Percentiles rank a stretch among this genome's conserved stretches.
These are phyloP conservation scores for Infundibulicybe gibba DNA, from an alignment of 768 basidiomycete species.

Conservation along the genomic window DNA sequence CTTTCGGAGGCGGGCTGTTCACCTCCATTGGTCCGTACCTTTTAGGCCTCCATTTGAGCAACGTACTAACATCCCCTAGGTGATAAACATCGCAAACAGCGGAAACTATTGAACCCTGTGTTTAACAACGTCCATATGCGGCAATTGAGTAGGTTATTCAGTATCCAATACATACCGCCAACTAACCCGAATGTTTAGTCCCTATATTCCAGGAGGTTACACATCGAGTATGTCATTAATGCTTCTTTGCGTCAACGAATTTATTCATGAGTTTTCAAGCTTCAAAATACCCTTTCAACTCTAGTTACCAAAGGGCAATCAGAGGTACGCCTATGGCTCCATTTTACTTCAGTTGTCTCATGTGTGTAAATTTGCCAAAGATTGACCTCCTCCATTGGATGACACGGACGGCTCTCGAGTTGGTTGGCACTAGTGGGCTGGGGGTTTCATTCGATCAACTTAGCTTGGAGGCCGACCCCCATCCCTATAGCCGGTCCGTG, in stretches of 20 bases:
- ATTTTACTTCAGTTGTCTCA: no score
- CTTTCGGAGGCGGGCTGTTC: slow-evolving; percentile 5
- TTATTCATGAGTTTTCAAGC: slow-evolving; percentile 1
- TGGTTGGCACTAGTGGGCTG: slow-evolving; percentile 23
- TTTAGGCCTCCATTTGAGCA: neutral
- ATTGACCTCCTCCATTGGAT: slow-evolving; percentile 24
- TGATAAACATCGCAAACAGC: slow-evolving; percentile 17
- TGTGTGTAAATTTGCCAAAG: slow-evolving; percentile 3
- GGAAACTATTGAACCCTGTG: slow-evolving; percentile 35
- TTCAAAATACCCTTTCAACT: slow-evolving; percentile 4
- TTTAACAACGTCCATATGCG: slow-evolving; percentile 33
- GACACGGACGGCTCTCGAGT: slow-evolving; percentile 12
- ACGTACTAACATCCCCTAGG: neutral
- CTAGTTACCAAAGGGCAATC: slow-evolving; percentile 7
- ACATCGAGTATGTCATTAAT: slow-evolving; percentile 5
- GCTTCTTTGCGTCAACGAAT: no score
- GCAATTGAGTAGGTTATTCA: slow-evolving; percentile 11
- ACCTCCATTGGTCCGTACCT: slow-evolving; percentile 3
- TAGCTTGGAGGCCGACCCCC: slow-evolving; percentile 13
- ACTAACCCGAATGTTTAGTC: slow-evolving; percentile 1
- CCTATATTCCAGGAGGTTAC: slow-evolving; percentile 13
- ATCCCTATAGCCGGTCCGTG: slow-evolving; percentile 22
- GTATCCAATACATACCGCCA: neutral
- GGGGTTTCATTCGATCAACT: slow-evolving; percentile 28
- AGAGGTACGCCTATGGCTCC: slow-evolving; percentile 5